Percentiles rank a stretch among this genome's conserved stretches.
Conservation (phyloP, 1,284 basidiomycete species). For the Moesziomyces sp. region DNA sequence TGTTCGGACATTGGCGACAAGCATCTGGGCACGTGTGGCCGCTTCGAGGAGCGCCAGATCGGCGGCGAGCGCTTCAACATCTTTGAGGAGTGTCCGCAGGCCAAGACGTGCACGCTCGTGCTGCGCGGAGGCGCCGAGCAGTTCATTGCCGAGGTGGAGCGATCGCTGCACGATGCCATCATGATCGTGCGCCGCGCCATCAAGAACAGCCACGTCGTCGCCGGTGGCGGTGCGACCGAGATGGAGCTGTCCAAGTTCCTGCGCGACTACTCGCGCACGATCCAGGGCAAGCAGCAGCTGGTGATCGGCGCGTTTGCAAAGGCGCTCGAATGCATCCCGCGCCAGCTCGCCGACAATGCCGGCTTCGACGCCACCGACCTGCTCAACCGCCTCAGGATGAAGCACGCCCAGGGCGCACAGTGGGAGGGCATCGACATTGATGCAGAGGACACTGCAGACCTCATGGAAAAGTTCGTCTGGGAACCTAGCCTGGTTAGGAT, state of each 20-base stretch:
- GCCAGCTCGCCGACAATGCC: constrained; percentile 98
- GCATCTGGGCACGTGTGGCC: constrained; percentile 90
- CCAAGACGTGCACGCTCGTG: constrained; percentile 97
- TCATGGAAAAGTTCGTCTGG: constrained; percentile 97
- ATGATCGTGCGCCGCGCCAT: constrained; percentile 99
- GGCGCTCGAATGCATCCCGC: constrained; percentile 94
- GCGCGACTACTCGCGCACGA: constrained; percentile 87
- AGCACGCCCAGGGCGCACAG: constrained; percentile 83
- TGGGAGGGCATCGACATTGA: constrained; percentile 98
- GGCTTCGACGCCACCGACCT: constrained; percentile 97
- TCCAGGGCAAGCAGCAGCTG: constrained; percentile 95
- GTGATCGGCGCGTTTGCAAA: constrained; percentile 97
- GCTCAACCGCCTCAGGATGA: constrained; percentile 96
- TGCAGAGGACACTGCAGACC: constrained; percentile 85
- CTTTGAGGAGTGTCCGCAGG: constrained; percentile 90
- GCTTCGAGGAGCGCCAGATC: constrained; percentile 94
- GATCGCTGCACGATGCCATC: constrained; percentile 96
- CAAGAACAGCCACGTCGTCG: constrained; percentile 93
- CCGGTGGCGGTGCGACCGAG: constrained; percentile 96
- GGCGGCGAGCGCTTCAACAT: constrained; percentile 97
- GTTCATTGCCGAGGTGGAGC: constrained; percentile 97
- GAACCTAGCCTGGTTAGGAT: constrained; percentile 95
- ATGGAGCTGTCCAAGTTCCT: constrained; percentile 97
- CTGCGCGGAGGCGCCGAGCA: constrained; percentile 97
- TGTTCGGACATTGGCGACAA: constrained; percentile 90